Conservation (phyloP, 148 eudicot species). For the Rhododendron mucronatum region DNA sequence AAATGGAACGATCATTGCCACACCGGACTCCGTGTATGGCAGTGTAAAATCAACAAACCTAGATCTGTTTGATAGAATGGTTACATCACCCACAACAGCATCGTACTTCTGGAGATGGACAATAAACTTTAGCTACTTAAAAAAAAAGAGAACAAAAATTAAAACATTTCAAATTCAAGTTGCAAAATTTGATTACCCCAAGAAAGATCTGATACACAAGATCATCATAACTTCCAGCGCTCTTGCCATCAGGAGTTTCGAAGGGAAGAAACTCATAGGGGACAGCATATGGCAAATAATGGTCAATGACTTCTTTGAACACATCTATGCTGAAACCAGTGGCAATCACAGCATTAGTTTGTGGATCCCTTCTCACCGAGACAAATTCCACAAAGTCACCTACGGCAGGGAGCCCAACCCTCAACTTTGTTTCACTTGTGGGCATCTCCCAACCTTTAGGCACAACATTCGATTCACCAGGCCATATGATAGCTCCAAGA, state of each 20-base stretch:
- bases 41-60: constrained; percentile 48
- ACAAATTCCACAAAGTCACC: constrained; percentile 26
- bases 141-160: not conserved
- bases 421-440: constrained; percentile 26
- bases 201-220: constrained; percentile 33
- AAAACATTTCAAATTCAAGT: not conserved
- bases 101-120: constrained; percentile 41
- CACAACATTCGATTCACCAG: constrained; percentile 31
- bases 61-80: constrained; percentile 50
- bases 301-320: constrained; percentile 35
- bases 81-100: constrained; percentile 55
- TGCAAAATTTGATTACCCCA: constrained; percentile 19
- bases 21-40: constrained; percentile 68
- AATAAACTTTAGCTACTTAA: not conserved
- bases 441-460: constrained; percentile 69
- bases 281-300: constrained; percentile 21
- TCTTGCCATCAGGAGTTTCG: constrained; percentile 12
- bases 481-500: constrained; percentile 52
- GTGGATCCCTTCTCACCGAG: constrained; percentile 21
- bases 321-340: constrained; percentile 53
- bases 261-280: constrained; percentile 28
- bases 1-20: constrained; percentile 46
- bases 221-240: constrained; percentile 27
- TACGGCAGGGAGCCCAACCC: constrained; percentile 37
- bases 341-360: constrained; percentile 5